phyloP scores from a whole-genome alignment of 2,329 filamentous ascomycete species.

The Colletotrichum cuscutae region DNA sequence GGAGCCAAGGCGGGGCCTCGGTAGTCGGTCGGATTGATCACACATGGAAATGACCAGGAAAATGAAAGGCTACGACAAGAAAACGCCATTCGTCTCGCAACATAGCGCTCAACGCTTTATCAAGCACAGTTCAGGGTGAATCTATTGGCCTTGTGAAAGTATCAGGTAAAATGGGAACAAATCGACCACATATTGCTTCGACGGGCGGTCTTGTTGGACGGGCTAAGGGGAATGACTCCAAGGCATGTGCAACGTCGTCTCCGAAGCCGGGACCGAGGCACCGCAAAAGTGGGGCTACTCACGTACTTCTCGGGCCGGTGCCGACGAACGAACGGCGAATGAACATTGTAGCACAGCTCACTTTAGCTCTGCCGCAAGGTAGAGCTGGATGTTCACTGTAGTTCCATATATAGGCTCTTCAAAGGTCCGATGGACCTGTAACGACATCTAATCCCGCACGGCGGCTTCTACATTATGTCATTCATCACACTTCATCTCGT shows the following conservation, averaged over 20 bases:
- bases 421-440: no score
- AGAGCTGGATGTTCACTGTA: no score
- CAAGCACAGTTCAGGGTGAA: background rate
- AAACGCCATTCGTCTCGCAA: background rate
- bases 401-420: no score
- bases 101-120: background rate
- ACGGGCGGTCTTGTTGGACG: background rate
- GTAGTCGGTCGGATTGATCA: background rate
- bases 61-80: background rate
- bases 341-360: no score
- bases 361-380: no score
- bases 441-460: no score
- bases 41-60: background rate
- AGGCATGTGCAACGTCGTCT: background rate
- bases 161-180: background rate
- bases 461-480: no score
- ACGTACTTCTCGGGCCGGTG: background rate
- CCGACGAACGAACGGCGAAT: background rate
- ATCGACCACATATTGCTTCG: background rate
- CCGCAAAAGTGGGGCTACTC: background rate
- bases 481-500: no score
- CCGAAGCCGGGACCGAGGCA: background rate
- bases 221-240: no score
- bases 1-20: background rate
- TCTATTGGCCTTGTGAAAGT: background rate